Percentiles rank a stretch among this genome's conserved stretches.
Evolutionary conservation across 345 rosid genomes (phyloP).

Genomic region (Jatropha curcas): DNA sequence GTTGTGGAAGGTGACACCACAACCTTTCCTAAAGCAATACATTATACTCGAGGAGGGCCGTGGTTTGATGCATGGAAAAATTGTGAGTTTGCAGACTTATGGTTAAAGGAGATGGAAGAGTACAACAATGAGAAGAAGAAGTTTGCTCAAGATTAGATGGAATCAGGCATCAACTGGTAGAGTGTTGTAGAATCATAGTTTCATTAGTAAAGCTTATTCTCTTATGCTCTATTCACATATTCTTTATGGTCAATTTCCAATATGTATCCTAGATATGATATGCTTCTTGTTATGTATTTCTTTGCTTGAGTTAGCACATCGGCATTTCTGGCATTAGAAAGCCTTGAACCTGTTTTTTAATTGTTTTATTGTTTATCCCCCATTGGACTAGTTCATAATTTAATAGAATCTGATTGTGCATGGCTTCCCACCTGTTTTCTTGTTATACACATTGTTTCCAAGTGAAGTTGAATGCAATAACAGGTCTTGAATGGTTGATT

Average conservation of each 20-base stretch:
- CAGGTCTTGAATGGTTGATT: neutral
- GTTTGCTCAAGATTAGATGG: neutral
- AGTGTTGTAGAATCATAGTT: neutral
- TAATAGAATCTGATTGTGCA: neutral
- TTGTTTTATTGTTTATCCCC: neutral
- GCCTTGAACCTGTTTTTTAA: neutral
- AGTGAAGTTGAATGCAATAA: neutral
- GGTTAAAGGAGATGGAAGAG: slow-evolving; percentile 79
- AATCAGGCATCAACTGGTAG: neutral
- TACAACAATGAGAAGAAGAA: slow-evolving; percentile 23
- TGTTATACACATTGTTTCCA: neutral
- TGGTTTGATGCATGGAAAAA: slow-evolving; percentile 97
- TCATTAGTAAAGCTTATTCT: neutral
- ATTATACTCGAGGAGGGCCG: slow-evolving; percentile 95
- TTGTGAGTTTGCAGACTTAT: slow-evolving; percentile 88
- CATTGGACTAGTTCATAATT: neutral
- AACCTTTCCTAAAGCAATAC: slow-evolving; percentile 76
- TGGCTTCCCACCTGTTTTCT: neutral
- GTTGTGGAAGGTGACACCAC: slow-evolving; percentile 58
- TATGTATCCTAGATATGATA: neutral
- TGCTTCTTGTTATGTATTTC: neutral
- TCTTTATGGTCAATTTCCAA: neutral
- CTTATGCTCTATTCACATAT: neutral
- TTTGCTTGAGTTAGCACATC: neutral
- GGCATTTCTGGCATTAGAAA: slow-evolving; percentile 6